Percentiles rank a stretch among this genome's conserved stretches.
phyloP scores from a whole-genome alignment of 2,329 filamentous ascomycete species.

The Fusarium tjaetaba region DNA sequence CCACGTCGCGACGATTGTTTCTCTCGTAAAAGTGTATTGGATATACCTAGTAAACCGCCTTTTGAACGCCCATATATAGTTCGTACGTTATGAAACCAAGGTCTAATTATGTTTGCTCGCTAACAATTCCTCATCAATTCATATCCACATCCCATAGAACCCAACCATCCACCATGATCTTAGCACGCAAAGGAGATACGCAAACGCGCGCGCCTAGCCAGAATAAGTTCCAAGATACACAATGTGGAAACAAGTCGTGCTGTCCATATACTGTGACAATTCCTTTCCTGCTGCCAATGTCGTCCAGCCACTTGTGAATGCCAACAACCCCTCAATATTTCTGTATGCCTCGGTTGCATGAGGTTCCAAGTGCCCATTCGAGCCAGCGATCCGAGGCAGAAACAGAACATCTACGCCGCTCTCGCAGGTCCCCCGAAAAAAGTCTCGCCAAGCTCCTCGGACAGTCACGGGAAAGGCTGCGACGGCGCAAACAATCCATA shows the following conservation, averaged over 20 bases:
- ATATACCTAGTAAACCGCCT: neutral
- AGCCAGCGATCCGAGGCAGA: slow-evolving; percentile 1
- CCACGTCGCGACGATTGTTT: neutral
- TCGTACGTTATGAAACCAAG: neutral
- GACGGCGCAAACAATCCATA: slow-evolving; percentile 46
- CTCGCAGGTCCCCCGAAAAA: slow-evolving; percentile 25
- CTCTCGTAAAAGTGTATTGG: neutral
- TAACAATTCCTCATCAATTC: slow-evolving; percentile 22
- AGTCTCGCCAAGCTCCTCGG: slow-evolving; percentile 32
- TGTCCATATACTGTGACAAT: neutral
- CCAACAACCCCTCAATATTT: accelerated
- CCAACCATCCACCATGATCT: neutral
- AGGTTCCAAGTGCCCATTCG: neutral
- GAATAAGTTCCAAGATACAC: no score
- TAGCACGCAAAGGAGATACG: neutral
- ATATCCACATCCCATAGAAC: neutral
- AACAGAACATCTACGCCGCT: slow-evolving; percentile 8
- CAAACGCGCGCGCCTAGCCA: neutral
- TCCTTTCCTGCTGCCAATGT: neutral
- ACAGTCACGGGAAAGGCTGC: slow-evolving; percentile 44
- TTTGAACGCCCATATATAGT: slow-evolving; percentile 1
- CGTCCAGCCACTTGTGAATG: neutral
- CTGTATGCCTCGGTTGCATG: neutral
- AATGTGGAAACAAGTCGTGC: neutral
- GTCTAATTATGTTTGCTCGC: neutral